Conservation (phyloP, 768 basidiomycete species). For the Podaxis rugospora region DNA sequence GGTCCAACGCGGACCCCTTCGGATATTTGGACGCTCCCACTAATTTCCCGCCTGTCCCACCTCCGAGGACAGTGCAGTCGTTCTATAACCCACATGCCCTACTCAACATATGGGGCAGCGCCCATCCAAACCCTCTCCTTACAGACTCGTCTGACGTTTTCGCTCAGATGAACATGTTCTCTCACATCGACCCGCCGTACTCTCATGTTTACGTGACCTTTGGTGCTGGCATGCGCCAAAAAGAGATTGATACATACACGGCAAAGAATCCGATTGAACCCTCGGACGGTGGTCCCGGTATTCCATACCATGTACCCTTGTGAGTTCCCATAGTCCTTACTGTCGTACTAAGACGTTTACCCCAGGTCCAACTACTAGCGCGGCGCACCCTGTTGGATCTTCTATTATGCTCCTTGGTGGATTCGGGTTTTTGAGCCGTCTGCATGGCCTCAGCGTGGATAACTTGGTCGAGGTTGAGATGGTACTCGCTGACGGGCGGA, state of each 20-base stretch:
- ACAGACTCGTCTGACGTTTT: conserved; percentile 14
- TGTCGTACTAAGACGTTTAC: not conserved
- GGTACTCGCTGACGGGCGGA: conserved; percentile 86
- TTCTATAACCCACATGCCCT: conserved; percentile 28
- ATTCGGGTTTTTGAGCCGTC: conserved; percentile 81
- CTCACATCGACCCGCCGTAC: conserved; percentile 56
- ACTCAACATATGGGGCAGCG: conserved; percentile 31
- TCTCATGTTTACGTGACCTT: conserved; percentile 80
- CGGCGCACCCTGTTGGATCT: conserved; percentile 77
- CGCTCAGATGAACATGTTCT: conserved; percentile 32
- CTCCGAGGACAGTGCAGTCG: conserved; percentile 27
- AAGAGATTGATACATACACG: conserved; percentile 76
- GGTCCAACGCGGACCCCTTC: conserved; percentile 46
- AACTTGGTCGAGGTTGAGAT: conserved; percentile 90
- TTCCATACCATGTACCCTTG: conserved; percentile 83
- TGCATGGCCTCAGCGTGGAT: conserved; percentile 85
- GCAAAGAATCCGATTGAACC: conserved; percentile 61
- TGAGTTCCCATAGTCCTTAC: conserved; percentile 29
- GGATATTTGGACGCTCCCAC: conserved; percentile 47
- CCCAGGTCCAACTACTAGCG: conserved; percentile 31
- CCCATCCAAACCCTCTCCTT: conserved; percentile 8
- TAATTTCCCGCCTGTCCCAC: conserved; percentile 26
- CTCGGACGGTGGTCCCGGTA: conserved; percentile 35
- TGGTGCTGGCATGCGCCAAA: conserved; percentile 81
- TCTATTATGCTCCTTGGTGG: conserved; percentile 83